A percentile compares a stretch with the other conserved stretches of the same genome.
These are phyloP conservation scores for Glarea lozoyensis DNA, from an alignment of 495 filamentous ascomycete species.

Conservation along the genomic window DNA sequence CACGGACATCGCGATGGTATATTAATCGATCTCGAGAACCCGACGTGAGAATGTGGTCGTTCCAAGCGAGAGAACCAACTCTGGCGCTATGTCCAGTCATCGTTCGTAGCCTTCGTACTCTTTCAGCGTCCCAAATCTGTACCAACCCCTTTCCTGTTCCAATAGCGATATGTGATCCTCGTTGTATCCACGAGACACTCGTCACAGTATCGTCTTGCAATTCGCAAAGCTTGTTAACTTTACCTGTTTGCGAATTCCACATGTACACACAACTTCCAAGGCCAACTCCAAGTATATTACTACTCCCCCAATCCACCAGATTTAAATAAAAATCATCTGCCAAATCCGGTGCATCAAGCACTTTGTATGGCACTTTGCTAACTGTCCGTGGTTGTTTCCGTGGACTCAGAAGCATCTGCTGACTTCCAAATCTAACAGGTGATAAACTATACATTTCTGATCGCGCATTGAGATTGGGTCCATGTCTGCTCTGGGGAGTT, in stretches of 20 bases:
- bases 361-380: constrained; percentile 94
- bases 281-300: constrained; percentile 85
- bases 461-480: constrained; percentile 72
- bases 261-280: constrained; percentile 93
- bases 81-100: constrained; percentile 94
- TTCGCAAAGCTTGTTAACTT: constrained; percentile 87
- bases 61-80: constrained; percentile 91
- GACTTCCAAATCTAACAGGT: constrained; percentile 80
- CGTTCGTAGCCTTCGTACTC: constrained; percentile 72
- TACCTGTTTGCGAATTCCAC: constrained; percentile 86
- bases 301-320: constrained; percentile 95
- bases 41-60: constrained; percentile 92
- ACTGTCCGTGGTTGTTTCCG: constrained; percentile 81
- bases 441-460: constrained; percentile 92
- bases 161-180: constrained; percentile 90
- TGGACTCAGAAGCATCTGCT: constrained; percentile 84
- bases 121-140: constrained; percentile 94
- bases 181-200: constrained; percentile 94
- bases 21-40: constrained; percentile 90
- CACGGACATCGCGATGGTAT: constrained; percentile 89
- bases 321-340: constrained; percentile 98
- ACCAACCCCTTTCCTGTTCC: constrained; percentile 90
- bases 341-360: constrained; percentile 89
- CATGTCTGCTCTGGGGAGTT: constrained; percentile 80
- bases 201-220: constrained; percentile 90